Conservation (phyloP, 1,284 basidiomycete genomes). For the Takashimella koratensis region DNA sequence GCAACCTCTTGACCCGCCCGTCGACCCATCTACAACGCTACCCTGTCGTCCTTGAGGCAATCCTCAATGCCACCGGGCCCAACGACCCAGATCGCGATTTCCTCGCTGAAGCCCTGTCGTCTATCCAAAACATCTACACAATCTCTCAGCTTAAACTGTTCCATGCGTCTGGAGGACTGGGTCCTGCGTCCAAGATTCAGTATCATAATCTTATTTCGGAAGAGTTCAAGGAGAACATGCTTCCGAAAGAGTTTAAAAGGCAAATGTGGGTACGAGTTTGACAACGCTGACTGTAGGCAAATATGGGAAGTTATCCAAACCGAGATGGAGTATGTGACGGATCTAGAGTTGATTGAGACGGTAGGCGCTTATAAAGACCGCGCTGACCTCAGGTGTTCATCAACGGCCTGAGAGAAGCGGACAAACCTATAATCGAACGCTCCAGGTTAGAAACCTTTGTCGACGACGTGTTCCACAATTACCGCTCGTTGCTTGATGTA, state of each 20-base stretch:
- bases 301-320: slow-evolving; percentile 95
- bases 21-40: slow-evolving; percentile 87
- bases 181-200: slow-evolving; percentile 66
- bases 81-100: slow-evolving; percentile 78
- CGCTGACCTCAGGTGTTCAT: slow-evolving; percentile 52
- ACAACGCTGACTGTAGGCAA: too few relatives aligned
- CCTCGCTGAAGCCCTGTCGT: slow-evolving; percentile 66
- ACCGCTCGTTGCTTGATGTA: slow-evolving; percentile 60
- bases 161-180: slow-evolving; percentile 78
- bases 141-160: slow-evolving; percentile 77
- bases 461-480: slow-evolving; percentile 89
- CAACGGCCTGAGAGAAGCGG: slow-evolving; percentile 65
- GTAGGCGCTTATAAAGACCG: slow-evolving; percentile 53
- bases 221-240: slow-evolving; percentile 61
- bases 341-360: slow-evolving; percentile 81
- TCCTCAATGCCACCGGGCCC: slow-evolving; percentile 70
- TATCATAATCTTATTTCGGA: slow-evolving; percentile 82
- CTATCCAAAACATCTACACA: slow-evolving; percentile 70
- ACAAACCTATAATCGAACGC: slow-evolving; percentile 71
- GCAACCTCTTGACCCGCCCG: slow-evolving; percentile 80
- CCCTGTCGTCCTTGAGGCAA: slow-evolving; percentile 78
- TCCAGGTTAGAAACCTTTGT: slow-evolving; percentile 75
- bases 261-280: slow-evolving; percentile 70
- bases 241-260: slow-evolving; percentile 73
- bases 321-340: slow-evolving; percentile 92